These are phyloP conservation scores for Polytrichum formosum DNA, from an alignment of 225 moss, liverwort and hornwort species.

Conservation along the genomic window DNA sequence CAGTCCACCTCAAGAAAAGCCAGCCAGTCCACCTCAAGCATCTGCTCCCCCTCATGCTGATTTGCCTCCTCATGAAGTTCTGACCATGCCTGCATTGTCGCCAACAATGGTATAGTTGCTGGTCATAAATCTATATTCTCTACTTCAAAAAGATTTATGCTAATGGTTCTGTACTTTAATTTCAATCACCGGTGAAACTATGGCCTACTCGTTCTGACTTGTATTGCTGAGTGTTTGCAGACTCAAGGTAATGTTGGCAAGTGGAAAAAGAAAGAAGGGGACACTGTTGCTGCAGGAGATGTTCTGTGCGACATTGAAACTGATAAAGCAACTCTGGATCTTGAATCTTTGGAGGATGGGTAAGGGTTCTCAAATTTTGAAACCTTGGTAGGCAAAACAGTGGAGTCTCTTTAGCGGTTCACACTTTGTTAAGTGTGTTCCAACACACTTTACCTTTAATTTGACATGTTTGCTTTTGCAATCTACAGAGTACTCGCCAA, in stretches of 20 bases:
- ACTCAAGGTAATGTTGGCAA: slow-evolving; percentile 90
- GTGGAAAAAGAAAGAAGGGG: slow-evolving; percentile 98
- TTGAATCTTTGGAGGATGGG: slow-evolving; percentile 97
- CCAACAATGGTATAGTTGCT: slow-evolving; percentile 80
- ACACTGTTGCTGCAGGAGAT: slow-evolving; percentile 85
- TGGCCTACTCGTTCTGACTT: slow-evolving; percentile 16
- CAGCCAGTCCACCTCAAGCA: slow-evolving; percentile 28
- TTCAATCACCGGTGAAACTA: slow-evolving; percentile 1
- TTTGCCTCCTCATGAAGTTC: slow-evolving; percentile 78
- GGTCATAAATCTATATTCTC: neutral
- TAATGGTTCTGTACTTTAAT: neutral
- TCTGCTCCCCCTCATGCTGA: slow-evolving; percentile 27
- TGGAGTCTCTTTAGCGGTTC: too few relatives aligned
- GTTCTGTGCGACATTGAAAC: slow-evolving; percentile 81
- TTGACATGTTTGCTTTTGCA: neutral
- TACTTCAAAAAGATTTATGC: neutral
- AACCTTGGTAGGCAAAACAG: too few relatives aligned
- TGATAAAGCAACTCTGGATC: slow-evolving; percentile 84
- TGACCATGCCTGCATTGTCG: slow-evolving; percentile 93
- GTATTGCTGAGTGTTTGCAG: slow-evolving; percentile 23
- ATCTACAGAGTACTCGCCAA: slow-evolving; percentile 76
- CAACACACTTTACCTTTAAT: neutral
- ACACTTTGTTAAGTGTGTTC: neutral
- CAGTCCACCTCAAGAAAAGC: slow-evolving; percentile 31
- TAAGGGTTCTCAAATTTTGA: slow-evolving; percentile 15